Base-by-base conservation (phyloP, 768 basidiomycete species). In the Boletales sp. region DNA sequence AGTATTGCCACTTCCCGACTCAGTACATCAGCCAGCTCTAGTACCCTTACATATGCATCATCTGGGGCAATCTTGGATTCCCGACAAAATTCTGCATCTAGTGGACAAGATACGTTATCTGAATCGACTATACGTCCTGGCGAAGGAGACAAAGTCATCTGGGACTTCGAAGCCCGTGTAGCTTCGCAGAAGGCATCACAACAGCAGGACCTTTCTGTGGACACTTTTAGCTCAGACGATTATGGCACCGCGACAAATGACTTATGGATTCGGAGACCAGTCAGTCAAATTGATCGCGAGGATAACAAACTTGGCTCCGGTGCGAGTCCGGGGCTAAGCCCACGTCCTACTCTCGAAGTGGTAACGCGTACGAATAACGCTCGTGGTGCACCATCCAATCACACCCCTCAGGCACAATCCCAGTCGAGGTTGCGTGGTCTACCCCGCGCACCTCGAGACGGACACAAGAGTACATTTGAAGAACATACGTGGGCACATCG, bases 401-500 rank as follows among this genome's bases (percentile, higher is more conserved):
- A 54, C 41, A 40, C 65, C 11, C 59, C 59, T 19, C 57, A 56
- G 39, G 24, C 45, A 1, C 64, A 48, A 29, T 40, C 56, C 10
- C 57, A 48, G 19, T 32, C 54, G 21, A 56, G 55, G 35, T 38
- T 46, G 27, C 66, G 57, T 14, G 51, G 55, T 35, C 50, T 49
- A n/a, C 40, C 61, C n/a, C 66, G 68, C n/a, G 49, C 59, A 14
- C 60, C 65, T 50, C 48, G 66, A 55, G 51, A 68, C 50, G 46
- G 64, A 60, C 58, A 55, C 56, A 56, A 59, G 54, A 57, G 72
- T 40, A 86, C 83, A 5, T 87, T 90, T 55, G 81, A 78, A 13
- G 85, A 83, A 57, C 77, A 79, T 48, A 86, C 87, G 18, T 97
- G 92, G 94, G 88, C 90, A 34, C 83, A 86, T 52, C 89, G 94